Base-by-base conservation (phyloP, 1,284 basidiomycete genomes). In the Cerioporus squamosus region DNA sequence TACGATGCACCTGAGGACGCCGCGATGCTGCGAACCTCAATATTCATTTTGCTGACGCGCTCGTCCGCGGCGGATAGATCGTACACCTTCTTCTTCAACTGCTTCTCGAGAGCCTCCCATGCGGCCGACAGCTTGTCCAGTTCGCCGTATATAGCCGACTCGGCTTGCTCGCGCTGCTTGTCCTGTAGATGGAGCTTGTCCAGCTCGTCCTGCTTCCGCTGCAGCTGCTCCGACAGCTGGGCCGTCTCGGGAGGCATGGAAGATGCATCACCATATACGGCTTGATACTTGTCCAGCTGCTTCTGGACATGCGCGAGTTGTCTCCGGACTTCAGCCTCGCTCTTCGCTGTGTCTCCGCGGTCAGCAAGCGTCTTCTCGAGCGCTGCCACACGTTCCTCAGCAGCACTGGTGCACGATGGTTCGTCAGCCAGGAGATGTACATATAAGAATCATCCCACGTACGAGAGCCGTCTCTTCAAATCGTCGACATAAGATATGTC, bases 81-180 rank as follows among this genome's bases (percentile, higher is more conserved):
- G 63, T 93, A 92, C 1, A 95, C 86, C 73, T 97, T 97, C 72
- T 81, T 88, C 64, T 90, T 87, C 44, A 95, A 83, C 63, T 94
- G 91, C 51, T 85, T 82, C 65, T 97, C 94, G 29, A 96, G 78
- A n/a, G 82, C 77, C 68, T 95, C 93, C 91, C 94, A 98, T 0
- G 94, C 89, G 47, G 86, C 83, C 15, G 94, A 94, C 26, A 98
- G 73, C 64, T 88, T 88, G 62, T 97, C 95, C 5, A 98, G 77
- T 75, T 98, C 96, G 40, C 86, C 80, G 68, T 93, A 97, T 22
- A 96, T 74, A 24, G 90, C 84, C n/a, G 86, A 81, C 62, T 93
- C 89, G 5, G 89, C 82, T 75, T 84, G 78, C 50, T 75, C 75
- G 45, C 80, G 81, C 63, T 90, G 83, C 42, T 74, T 75, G 31